A percentile compares a stretch with the other conserved stretches of the same genome.
phyloP scores from a whole-genome alignment of 2,329 filamentous ascomycete genomes.

The Fusarium sp. region DNA sequence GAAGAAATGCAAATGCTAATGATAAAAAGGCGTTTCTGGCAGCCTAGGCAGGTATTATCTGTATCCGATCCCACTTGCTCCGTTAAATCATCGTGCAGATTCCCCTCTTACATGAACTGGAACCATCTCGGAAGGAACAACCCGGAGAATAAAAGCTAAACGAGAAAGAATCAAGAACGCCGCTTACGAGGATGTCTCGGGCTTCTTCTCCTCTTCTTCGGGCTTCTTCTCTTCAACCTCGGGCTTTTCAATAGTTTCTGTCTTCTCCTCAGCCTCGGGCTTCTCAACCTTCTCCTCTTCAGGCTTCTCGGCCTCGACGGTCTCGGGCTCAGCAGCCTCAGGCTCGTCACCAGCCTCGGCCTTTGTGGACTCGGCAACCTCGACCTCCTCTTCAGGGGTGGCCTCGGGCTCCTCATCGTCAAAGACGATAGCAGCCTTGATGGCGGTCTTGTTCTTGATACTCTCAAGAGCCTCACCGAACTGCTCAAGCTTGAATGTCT shows the following conservation, averaged over 20 bases:
- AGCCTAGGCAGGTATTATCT: background rate
- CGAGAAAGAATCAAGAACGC: background rate
- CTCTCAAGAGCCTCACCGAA: slow-evolving; percentile 77
- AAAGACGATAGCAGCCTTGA: slow-evolving; percentile 80
- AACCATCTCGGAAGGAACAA: background rate
- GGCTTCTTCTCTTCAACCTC: slow-evolving; percentile 4
- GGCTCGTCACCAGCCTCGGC: slow-evolving; percentile 6
- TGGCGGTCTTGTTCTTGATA: slow-evolving; percentile 78
- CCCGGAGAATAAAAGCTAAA: background rate
- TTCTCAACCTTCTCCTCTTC: slow-evolving; percentile 1
- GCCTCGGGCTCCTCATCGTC: slow-evolving; percentile 57
- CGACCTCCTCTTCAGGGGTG: slow-evolving; percentile 2
- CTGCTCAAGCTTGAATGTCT: slow-evolving; percentile 78
- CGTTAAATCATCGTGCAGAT: background rate
- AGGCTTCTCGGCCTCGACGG: background rate
- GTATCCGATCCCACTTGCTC: slow-evolving; percentile 7
- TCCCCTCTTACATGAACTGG: slow-evolving; percentile 6
- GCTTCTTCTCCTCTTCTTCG: slow-evolving; percentile 9
- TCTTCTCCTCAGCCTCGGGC: slow-evolving; percentile 3
- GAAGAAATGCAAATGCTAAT: background rate
- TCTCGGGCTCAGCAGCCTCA: background rate
- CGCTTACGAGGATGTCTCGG: background rate
- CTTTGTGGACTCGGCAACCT: background rate
- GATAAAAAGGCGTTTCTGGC: background rate
- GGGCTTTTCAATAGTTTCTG: background rate